A percentile compares a stretch with the other conserved stretches of the same genome.
phyloP scores from a whole-genome alignment of 768 basidiomycete species.

The Pleurotus giganteus region DNA sequence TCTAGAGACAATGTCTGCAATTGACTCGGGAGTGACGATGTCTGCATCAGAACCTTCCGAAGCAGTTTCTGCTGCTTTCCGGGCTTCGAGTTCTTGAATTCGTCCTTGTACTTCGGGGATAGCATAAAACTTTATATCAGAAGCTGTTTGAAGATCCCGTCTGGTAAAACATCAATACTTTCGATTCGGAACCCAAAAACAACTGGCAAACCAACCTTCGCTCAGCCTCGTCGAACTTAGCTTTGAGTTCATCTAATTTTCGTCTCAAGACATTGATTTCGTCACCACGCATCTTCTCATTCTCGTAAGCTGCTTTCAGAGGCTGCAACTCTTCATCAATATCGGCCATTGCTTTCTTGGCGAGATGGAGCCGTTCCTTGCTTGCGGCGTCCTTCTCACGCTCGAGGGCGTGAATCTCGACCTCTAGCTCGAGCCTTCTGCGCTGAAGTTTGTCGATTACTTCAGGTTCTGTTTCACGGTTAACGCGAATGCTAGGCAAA shows the following conservation, averaged over 20 bases:
- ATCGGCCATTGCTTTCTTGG: constrained; percentile 76
- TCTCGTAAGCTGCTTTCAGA: constrained; percentile 82
- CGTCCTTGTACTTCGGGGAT: constrained; percentile 82
- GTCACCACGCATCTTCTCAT: constrained; percentile 78
- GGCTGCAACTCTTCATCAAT: constrained; percentile 85
- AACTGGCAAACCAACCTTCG: constrained; percentile 51
- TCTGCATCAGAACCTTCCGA: constrained; percentile 57
- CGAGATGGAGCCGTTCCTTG: constrained; percentile 73
- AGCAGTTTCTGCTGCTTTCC: constrained; percentile 68
- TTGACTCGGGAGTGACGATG: constrained; percentile 82
- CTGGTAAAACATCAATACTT: constrained; percentile 25
- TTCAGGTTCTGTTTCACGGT: constrained; percentile 93
- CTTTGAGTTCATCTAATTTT: constrained; percentile 87
- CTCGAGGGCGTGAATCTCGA: constrained; percentile 93
- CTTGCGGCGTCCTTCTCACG: constrained; percentile 89
- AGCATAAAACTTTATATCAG: constrained; percentile 89
- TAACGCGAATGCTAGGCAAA: constrained; percentile 70
- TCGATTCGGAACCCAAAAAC: neutral
- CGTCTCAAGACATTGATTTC: constrained; percentile 74
- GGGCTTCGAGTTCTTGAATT: constrained; percentile 57
- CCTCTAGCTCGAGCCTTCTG: constrained; percentile 84
- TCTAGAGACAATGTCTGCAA: constrained; percentile 89
- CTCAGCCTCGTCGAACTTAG: constrained; percentile 93
- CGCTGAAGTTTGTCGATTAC: constrained; percentile 90
- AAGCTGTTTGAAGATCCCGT: constrained; percentile 73